Base-by-base conservation (phyloP, 345 rosid species). In the Populus ilicifolia region DNA sequence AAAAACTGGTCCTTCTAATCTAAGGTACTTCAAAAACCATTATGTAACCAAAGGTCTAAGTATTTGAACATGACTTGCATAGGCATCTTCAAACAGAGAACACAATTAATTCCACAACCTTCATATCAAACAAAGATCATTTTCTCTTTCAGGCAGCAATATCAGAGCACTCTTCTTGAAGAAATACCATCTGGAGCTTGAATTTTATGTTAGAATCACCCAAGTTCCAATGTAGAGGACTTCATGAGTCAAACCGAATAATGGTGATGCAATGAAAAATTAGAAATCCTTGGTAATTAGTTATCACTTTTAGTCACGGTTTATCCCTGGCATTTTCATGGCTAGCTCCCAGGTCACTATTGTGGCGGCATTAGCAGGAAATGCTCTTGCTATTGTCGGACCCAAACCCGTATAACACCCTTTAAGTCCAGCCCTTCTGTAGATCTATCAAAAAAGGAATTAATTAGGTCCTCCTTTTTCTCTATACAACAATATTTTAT, bases 361-460 rank as follows among this genome's bases (percentile, higher is more conserved):
- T 25, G 99, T 97, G 48, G 93, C 92, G 39, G 98, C 99, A 80
- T 96, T 96, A 70, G 99, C 98, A 64, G 98, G 97, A 83, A 96
- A 96, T 50, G 98, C 97, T 83, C 98, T 88, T 56, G 80, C 85
- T 18, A 94, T 84, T 11, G 98, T 96, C 1, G 96, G 98, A 77
- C 94, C 95, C 36, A 96, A 83, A 72, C 98, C 99, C 5, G 97
- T 78, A 39, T 94, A 92, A 85, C 97, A 96, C 78, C 96, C 99
- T 82, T 85, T 89, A 41, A 94, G 44, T 81, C 97, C 98, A 44
- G 91, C 90, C 78, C 90, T 89, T 83, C 80, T 83, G 82, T 90
- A 90, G 76, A 91, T 88, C 98, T 96, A 80, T 74, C 59, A 30
- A 25, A 65, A 77, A 72, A 71, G 12, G 50, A 69, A 56, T 36